Evolutionary conservation across 1,139 yeast genomes (phyloP).

Genomic region (Hyphopichia burtonii): DNA sequence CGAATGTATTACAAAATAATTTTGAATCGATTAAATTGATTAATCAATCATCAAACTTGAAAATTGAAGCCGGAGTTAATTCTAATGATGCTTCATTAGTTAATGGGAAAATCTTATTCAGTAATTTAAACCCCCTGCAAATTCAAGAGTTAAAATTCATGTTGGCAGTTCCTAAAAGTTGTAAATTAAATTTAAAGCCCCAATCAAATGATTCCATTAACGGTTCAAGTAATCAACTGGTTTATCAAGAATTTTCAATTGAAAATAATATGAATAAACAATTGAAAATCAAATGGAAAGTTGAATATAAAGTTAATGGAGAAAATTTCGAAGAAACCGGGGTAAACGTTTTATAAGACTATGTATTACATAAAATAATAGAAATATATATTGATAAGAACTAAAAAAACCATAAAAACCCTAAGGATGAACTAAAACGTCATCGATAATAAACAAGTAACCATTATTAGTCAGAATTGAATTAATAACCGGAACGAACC

Average conservation of each 20-base stretch:
- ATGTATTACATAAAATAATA: neutral
- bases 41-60: slow-evolving; percentile 48
- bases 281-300: slow-evolving; percentile 82
- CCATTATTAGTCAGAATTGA: slow-evolving; percentile 45
- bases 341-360: slow-evolving; percentile 31
- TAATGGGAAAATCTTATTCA: slow-evolving; percentile 44
- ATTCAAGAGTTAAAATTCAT: slow-evolving; percentile 57
- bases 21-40: slow-evolving; percentile 24
- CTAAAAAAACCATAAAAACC: neutral
- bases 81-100: slow-evolving; percentile 36
- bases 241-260: slow-evolving; percentile 61
- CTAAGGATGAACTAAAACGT: slow-evolving; percentile 32
- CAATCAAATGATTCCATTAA: slow-evolving; percentile 61
- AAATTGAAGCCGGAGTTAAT: slow-evolving; percentile 50
- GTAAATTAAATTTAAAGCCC: slow-evolving; percentile 64
- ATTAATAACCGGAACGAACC: neutral
- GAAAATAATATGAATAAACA: slow-evolving; percentile 48
- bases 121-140: slow-evolving; percentile 36
- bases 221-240: slow-evolving; percentile 52
- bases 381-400: too few relatives aligned
- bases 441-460: slow-evolving; percentile 50
- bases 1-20: slow-evolving; percentile 18
- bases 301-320: slow-evolving; percentile 54
- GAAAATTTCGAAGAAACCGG: slow-evolving; percentile 55
- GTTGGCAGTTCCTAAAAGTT: slow-evolving; percentile 79